Conservation (phyloP, 805 yeast species). For the Maudiozyma saulgeensis region DNA sequence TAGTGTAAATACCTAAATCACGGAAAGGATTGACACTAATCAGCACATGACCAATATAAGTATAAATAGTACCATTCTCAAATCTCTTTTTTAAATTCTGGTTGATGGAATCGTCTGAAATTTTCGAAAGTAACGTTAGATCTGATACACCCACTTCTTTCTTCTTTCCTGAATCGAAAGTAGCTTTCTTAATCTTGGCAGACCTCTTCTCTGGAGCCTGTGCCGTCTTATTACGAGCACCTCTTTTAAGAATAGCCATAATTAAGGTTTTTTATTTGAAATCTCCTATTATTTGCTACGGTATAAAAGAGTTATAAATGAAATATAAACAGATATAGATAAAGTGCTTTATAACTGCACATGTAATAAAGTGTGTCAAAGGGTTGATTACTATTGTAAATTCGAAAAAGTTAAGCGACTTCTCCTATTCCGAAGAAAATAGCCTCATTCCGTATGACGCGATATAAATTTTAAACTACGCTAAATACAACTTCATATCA, state of each 20-base stretch:
- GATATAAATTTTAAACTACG: neutral
- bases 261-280: neutral
- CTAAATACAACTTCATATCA: too few species aligned
- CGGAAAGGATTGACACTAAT: slow-evolving; percentile 95
- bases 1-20: slow-evolving; percentile 92
- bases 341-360: too few species aligned
- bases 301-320: too few species aligned
- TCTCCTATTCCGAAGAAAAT: neutral
- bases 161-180: slow-evolving; percentile 77
- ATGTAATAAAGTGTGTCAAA: neutral
- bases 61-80: slow-evolving; percentile 80
- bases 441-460: neutral
- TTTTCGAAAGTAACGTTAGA: slow-evolving; percentile 76
- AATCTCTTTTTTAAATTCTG: slow-evolving; percentile 85
- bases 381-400: neutral
- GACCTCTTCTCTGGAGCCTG: slow-evolving; percentile 48
- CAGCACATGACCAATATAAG: slow-evolving; percentile 87
- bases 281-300: too few species aligned
- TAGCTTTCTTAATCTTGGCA: slow-evolving; percentile 68
- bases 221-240: slow-evolving; percentile 48
- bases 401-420: neutral
- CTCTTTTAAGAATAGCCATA: slow-evolving; percentile 75
- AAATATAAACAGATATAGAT: too few species aligned
- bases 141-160: slow-evolving; percentile 98
- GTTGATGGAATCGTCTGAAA: slow-evolving; percentile 85